Evolutionary conservation across 164 flowering plant genomes (phyloP), one percentile per base, ranked within the genome.

Genomic region (Aristolochia fimbriata): DNA sequence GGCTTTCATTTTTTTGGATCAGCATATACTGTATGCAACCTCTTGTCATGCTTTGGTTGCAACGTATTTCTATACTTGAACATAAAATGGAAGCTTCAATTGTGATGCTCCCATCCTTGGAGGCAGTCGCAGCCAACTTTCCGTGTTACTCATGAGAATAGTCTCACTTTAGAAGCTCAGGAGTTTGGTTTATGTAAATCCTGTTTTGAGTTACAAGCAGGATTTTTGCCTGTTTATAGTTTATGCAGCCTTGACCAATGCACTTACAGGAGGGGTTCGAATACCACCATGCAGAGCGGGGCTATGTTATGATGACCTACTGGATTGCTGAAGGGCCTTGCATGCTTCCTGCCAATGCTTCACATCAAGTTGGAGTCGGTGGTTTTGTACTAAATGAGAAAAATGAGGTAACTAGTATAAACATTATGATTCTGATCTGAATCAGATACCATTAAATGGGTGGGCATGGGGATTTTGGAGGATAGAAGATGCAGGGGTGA

Each of bases 291-390:
- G 98, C 98, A 0, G 98, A 89, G 71, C 73, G 25, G 60, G 82
- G 73, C 24, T 92, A 83, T 65, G 68, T 89, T 17, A 92, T 92
- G 98, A 61, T 92, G 63, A 87, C 96, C 17, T 84, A 84, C 68
- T 92, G 98, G 97, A 76, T 92, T 66, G 93, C 97, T 23, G 81
- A 80, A 56, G 91, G 79, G 51, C 89, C 93, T 50, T 79, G 75
- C 67, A 61, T 87, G 84, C 93, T 92, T 72, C 98, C 98, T 65
- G 75, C 74, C 52, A 87, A 87, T 74, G 93, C 98, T 54, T 77
- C 96, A 15, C 96, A 92, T 69, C 91, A 81, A 61, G 91, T 92
- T 9, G 96, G 96, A 22, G 82, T 92, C 43, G 98, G 94, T n/a
- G 89, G 93, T 12, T 89, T 92, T 58, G 96, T 89, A 62, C 69